A percentile compares a stretch with the other conserved stretches of the same genome.
These are phyloP conservation scores for Neurospora africana DNA, from an alignment of 495 filamentous ascomycete species.

Conservation along the genomic window DNA sequence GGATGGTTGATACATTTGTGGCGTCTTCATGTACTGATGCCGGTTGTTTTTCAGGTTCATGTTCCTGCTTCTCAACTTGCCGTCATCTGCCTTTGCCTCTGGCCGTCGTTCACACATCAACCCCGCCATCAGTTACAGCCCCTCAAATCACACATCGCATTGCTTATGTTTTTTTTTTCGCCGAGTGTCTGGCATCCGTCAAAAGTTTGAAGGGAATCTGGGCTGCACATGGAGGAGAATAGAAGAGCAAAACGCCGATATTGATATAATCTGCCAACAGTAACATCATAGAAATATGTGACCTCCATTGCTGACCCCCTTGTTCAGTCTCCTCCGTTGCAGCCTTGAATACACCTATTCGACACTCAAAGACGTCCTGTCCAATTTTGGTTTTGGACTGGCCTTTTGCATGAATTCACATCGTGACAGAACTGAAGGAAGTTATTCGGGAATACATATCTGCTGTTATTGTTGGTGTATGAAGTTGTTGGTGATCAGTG, in stretches of 20 bases:
- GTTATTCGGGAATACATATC: not conserved
- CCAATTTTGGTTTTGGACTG: not conserved
- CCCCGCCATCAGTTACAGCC: not conserved
- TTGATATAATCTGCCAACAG: not conserved
- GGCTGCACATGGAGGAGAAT: not conserved
- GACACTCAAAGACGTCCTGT: not conserved
- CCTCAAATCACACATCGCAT: not conserved
- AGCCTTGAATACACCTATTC: not conserved
- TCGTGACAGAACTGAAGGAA: not conserved
- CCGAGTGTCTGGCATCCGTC: not conserved
- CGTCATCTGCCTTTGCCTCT: not conserved
- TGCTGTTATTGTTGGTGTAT: not conserved
- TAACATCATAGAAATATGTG: not conserved
- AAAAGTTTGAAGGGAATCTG: not conserved
- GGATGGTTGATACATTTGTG: not conserved
- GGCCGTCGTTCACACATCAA: not conserved
- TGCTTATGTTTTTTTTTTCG: fast-evolving
- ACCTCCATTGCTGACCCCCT: not conserved
- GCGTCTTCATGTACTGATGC: not conserved
- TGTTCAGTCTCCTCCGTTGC: not conserved
- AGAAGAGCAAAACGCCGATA: too few relatives aligned
- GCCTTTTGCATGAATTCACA: not conserved
- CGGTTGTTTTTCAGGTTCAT: not conserved
- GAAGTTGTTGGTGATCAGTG: not conserved
- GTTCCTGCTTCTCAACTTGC: not conserved